Percentiles rank a stretch among this genome's conserved stretches.
These are phyloP conservation scores for Aspergillus clavatus DNA, from an alignment of 2,329 filamentous ascomycete species.

Conservation along the genomic window DNA sequence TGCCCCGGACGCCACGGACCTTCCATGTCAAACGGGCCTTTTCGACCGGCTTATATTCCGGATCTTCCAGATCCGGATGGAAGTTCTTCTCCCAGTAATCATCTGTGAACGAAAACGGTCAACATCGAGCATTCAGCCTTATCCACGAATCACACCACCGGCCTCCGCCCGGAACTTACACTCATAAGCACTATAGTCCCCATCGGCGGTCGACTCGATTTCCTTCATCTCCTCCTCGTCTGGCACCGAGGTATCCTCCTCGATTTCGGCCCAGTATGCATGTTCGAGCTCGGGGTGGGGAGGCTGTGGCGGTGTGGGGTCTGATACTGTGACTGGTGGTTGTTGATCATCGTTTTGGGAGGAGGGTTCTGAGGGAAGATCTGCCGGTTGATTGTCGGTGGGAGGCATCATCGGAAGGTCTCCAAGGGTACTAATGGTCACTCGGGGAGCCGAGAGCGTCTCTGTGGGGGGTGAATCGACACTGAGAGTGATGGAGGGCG, in stretches of 20 bases:
- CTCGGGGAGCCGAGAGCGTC: constrained; percentile 1
- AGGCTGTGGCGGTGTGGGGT: constrained; percentile 14
- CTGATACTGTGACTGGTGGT: constrained; percentile 10
- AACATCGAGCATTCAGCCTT: constrained; percentile 2
- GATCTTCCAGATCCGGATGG: constrained; percentile 53
- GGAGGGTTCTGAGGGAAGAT: constrained; percentile 1
- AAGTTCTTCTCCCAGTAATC: constrained; percentile 56
- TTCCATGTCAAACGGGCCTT: constrained; percentile 56
- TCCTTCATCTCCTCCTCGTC: constrained; percentile 56
- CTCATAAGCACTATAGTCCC: constrained; percentile 53
- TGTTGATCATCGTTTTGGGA: constrained; percentile 7
- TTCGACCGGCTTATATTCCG: constrained; percentile 51
- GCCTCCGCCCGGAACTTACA: constrained; percentile 30
- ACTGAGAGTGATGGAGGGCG: constrained; percentile 12
- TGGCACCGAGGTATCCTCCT: constrained; percentile 53
- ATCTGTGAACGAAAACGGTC: constrained; percentile 36
- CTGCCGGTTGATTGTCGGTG: constrained; percentile 2
- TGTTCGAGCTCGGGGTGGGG: constrained; percentile 28
- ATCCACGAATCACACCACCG: not conserved
- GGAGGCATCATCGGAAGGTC: constrained; percentile 9
- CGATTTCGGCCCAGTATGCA: constrained; percentile 50
- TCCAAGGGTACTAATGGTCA: constrained; percentile 6
- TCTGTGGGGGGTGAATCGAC: constrained; percentile 5
- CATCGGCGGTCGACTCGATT: constrained; percentile 45
- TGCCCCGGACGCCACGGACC: constrained; percentile 56